These are phyloP conservation scores for Pseudohyphozyma bogoriensis DNA, from an alignment of 768 basidiomycete species.

Conservation along the genomic window DNA sequence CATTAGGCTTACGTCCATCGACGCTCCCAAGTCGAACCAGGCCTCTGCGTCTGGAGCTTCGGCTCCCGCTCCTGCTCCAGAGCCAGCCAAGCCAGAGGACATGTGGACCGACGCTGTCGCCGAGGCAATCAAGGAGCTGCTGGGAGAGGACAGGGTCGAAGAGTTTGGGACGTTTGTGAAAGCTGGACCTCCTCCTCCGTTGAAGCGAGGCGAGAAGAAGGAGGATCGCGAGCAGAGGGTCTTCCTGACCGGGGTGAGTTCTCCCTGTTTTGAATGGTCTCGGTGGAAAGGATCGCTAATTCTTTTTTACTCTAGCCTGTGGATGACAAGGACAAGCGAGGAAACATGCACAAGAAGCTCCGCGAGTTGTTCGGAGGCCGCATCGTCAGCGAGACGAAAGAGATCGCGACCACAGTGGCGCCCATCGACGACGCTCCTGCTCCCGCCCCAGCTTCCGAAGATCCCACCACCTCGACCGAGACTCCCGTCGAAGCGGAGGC, in stretches of 20 bases:
- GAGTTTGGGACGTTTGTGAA: slow-evolving; percentile 40
- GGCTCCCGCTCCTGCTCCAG: slow-evolving; percentile 29
- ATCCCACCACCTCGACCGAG: no score
- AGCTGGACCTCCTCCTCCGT: slow-evolving; percentile 7
- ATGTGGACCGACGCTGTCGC: slow-evolving; percentile 9
- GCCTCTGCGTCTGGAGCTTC: slow-evolving; percentile 18
- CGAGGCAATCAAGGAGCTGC: not conserved
- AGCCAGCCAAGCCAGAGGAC: slow-evolving; percentile 20
- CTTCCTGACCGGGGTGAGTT: slow-evolving; percentile 19
- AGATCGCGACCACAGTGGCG: slow-evolving; percentile 21
- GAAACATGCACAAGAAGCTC: slow-evolving; percentile 67
- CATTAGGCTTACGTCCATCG: slow-evolving; percentile 67
- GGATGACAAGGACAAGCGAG: slow-evolving; percentile 64
- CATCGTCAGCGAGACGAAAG: slow-evolving; percentile 64
- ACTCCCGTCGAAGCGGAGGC: no score
- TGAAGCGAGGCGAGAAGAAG: no score
- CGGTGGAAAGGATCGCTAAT: no score
- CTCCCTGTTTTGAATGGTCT: no score
- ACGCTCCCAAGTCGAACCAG: slow-evolving; percentile 37
- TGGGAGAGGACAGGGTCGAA: slow-evolving; percentile 41
- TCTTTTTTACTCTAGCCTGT: slow-evolving; percentile 40
- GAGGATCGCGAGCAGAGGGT: not conserved
- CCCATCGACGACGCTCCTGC: slow-evolving; percentile 21
- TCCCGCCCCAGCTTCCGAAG: no score
- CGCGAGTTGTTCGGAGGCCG: slow-evolving; percentile 72